Base-by-base conservation (phyloP, 1,139 yeast genomes). In the Yueomyces sp. region DNA sequence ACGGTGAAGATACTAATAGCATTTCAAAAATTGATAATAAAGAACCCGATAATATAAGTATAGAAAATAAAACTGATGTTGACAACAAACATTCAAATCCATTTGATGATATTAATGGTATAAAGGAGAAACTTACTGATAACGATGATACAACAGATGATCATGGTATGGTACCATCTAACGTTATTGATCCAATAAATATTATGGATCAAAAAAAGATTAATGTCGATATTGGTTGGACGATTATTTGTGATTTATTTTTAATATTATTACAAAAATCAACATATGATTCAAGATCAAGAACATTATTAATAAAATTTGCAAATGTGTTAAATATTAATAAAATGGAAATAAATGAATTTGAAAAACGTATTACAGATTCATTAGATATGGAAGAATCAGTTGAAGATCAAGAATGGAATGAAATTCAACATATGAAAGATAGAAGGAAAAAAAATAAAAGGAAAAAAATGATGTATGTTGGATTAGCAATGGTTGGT, bases 401-500 rank as follows among this genome's bases (percentile, higher is more conserved):
- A 29, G 65, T 73, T 1, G 81, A 76, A 41, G 80, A 75, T 48
- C 95, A 87, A 54, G 73, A 75, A 6, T 75, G 95, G 76, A 76
- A 79, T 48, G 96, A 89, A 56, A 67, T 70, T 27, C 79, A 78
- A 48, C 73, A 85, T 47, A 73, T 84, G 57, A 81, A 82, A 42
- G 72, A 72, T 39, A 76, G 94, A 50, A 73, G 85, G 36, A 82
- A 76, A 55, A 72, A 69, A 52, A 77, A 81, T 39, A 72, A 72
- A 50, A 75, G 73, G 48, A 80, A 73, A 55, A 80, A 91, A 54
- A 68, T 85, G 60, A 82, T 89, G 45, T 86, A 85, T 57, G 86
- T 93, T 50, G 98, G 98, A 0, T 66, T 93, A 44, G 99, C 98
- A 0, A 91, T 97, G 3, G 71, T 89, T n/a, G 97, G 98, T 12